A percentile compares a stretch with the other conserved stretches of the same genome.
Evolutionary conservation across 495 filamentous ascomycete genomes (phyloP).

Genomic region (Monascus purpureus): DNA sequence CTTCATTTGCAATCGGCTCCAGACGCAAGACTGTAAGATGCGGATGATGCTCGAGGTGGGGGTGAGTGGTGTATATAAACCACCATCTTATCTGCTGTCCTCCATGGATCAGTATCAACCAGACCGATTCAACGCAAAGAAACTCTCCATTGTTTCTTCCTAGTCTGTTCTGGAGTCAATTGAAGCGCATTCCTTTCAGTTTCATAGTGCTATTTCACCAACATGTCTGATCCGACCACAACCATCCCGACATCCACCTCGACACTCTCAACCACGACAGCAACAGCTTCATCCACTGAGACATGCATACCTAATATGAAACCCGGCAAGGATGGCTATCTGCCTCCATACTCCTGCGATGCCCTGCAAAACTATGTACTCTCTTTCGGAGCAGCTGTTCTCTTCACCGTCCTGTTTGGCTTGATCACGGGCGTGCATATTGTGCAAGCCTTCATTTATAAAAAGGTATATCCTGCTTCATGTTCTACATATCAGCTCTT

Average conservation of each 20-base stretch:
- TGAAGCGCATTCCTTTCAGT: too few relatives aligned
- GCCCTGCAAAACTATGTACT: conserved; percentile 15
- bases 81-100: too few relatives aligned
- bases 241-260: not conserved
- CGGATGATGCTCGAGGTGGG: too few relatives aligned
- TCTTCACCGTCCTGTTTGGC: conserved; percentile 22
- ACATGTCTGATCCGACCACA: not conserved
- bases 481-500: not conserved
- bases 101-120: too few relatives aligned
- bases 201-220: not conserved
- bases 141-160: too few relatives aligned
- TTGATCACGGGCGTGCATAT: conserved; percentile 16
- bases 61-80: too few relatives aligned
- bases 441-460: conserved; percentile 18
- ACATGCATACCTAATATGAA: conserved; percentile 11
- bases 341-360: conserved; percentile 19
- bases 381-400: conserved; percentile 18
- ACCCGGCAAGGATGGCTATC: conserved; percentile 17
- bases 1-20: too few relatives aligned
- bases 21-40: too few relatives aligned
- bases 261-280: not conserved
- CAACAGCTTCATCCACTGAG: not conserved
- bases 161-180: too few relatives aligned
- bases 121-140: too few relatives aligned
- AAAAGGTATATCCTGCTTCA: conserved; percentile 10